phyloP scores from a whole-genome alignment of 1,139 yeast species.

The Insectozyma bohioensis region DNA sequence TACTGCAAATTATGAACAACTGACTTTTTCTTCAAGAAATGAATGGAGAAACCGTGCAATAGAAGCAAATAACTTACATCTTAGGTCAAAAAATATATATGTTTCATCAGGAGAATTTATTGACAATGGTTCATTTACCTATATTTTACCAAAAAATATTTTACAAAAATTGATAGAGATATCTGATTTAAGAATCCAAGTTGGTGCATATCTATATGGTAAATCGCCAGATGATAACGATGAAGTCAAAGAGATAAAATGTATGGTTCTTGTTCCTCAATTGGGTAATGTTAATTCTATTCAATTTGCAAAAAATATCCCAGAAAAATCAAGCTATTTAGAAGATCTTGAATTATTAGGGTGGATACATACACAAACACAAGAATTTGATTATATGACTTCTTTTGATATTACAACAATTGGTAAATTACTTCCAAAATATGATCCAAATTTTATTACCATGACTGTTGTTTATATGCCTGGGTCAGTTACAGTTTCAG shows the following conservation, averaged over 20 bases:
- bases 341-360: constrained; percentile 64
- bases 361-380: constrained; percentile 77
- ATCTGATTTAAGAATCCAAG: constrained; percentile 78
- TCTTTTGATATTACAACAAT: constrained; percentile 68
- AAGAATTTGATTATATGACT: constrained; percentile 60
- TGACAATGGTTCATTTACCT: constrained; percentile 56
- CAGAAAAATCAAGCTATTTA: constrained; percentile 34
- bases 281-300: constrained; percentile 71
- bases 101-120: constrained; percentile 57
- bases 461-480: constrained; percentile 74
- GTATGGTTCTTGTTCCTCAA: constrained; percentile 85
- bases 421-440: constrained; percentile 32
- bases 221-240: constrained; percentile 66
- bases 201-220: constrained; percentile 83
- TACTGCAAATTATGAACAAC: constrained; percentile 85
- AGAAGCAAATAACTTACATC: constrained; percentile 68
- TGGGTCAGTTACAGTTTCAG: constrained; percentile 79
- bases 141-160: constrained; percentile 78
- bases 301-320: constrained; percentile 55
- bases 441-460: constrained; percentile 45
- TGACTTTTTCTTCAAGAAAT: constrained; percentile 75
- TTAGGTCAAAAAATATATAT: constrained; percentile 75
- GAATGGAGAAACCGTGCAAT: constrained; percentile 94
- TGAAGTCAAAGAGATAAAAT: constrained; percentile 73
- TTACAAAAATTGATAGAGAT: constrained; percentile 76